Evolutionary conservation across 2,329 filamentous ascomycete species (phyloP).

Genomic region (Pseudohalonectria lignicola): DNA sequence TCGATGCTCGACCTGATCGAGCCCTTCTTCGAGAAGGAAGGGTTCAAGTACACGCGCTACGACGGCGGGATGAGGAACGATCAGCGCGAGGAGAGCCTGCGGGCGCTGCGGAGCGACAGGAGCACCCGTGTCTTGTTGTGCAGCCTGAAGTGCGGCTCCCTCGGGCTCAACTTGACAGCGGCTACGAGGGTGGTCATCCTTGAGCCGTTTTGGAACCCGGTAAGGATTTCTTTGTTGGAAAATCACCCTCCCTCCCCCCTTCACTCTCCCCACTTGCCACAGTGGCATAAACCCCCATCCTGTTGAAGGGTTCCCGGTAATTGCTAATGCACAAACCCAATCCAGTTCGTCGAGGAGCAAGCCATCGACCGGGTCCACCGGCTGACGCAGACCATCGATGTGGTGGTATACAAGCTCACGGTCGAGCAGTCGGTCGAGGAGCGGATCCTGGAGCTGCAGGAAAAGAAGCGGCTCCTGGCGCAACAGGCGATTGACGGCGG

Average conservation of each 20-base stretch:
- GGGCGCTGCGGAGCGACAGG: constrained; percentile 63
- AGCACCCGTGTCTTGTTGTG: constrained; percentile 77
- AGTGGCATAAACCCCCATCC: no score
- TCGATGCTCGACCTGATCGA: constrained; percentile 96
- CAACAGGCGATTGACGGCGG: constrained; percentile 80
- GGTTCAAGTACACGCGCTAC: constrained; percentile 76
- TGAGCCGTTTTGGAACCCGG: constrained; percentile 96
- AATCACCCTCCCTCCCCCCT: no score
- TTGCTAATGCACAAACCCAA: no score
- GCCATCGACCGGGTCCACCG: constrained; percentile 97
- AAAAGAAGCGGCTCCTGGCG: constrained; percentile 87
- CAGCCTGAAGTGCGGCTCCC: constrained; percentile 83
- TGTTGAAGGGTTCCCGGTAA: no score
- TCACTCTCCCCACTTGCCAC: no score
- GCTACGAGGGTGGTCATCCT: constrained; percentile 89
- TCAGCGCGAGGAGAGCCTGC: constrained; percentile 74
- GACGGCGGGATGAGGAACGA: constrained; percentile 95
- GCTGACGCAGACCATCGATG: constrained; percentile 92
- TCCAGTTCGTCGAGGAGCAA: constrained; percentile 87
- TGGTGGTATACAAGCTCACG: constrained; percentile 90
- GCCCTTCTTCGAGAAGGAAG: constrained; percentile 68
- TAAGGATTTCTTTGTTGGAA: constrained; percentile 15
- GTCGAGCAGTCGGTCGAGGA: constrained; percentile 82
- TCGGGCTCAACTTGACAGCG: constrained; percentile 90
- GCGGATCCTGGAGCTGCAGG: constrained; percentile 86